Evolutionary conservation across 768 basidiomycete species (phyloP), one percentile per base, ranked within the genome.

Genomic region (Tulasnella sp.): DNA sequence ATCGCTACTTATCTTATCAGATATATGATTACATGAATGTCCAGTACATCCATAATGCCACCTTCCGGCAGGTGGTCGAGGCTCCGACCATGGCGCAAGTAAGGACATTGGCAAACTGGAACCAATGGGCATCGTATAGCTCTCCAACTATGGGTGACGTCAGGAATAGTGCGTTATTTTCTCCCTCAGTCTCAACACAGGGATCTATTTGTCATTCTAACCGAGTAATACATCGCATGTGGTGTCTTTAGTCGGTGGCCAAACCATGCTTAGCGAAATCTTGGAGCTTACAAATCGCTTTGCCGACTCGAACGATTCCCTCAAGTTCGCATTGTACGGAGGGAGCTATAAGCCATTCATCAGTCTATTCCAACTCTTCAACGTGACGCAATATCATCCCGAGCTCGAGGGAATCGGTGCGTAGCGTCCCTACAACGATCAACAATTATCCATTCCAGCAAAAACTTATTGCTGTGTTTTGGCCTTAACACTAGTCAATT

Each of bases 331-430:
- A 71, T 69, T 90, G 64, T 76, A 88, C 65, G 81, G 87, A 73
- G 83, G 84, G 15, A 86, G 87, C 63, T 93, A 93, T 76, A 90
- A 92, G 71, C 84, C 90, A 13, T 89, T 94, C 80, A 83, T 92
- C 67, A 90, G 88, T 3, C 77, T 93, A 70, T 86, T 93, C 80
- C 85, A 86, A 70, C 82, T 89, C 80, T 86, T 84, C 0, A 76
- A 79, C 1, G 76, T 78, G 24, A 77, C 77, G 9, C 67, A 75
- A 17, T 70, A 73, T 47, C 75, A 78, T 58, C 77, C 80, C 0
- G 66, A 79, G 62, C 75, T 86, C 2, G 77, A 80, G 34, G 78
- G 78, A 11, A 78, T 86, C 63, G 82, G 71, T 64, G 73, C 78
- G 62, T 72, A 77, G 26, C 11, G 26, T 11, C 17, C 17, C 55